phyloP scores from a whole-genome alignment of 768 basidiomycete genomes.

The Rhizopogon vulgaris region DNA sequence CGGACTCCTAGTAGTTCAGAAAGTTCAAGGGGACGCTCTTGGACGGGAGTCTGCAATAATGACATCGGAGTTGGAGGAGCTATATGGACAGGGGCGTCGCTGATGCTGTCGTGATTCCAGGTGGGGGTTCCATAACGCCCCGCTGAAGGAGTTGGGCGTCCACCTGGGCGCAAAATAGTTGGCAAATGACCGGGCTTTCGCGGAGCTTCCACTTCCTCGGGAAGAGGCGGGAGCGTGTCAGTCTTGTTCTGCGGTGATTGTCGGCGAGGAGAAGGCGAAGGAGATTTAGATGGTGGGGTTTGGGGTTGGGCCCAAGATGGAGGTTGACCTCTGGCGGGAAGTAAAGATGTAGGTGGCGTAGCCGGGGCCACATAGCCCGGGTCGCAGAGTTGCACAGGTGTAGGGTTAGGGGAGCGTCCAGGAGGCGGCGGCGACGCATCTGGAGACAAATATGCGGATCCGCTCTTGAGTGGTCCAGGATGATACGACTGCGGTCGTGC shows the following conservation, averaged over 20 bases:
- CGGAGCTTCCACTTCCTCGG: slow-evolving; percentile 19
- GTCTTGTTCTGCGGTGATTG: slow-evolving; percentile 14
- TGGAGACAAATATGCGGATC: neutral
- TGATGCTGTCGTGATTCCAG: slow-evolving; percentile 5
- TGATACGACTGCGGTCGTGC: slow-evolving; percentile 31
- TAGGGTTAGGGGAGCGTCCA: neutral
- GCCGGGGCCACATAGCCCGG: slow-evolving; percentile 3
- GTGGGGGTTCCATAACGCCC: slow-evolving; percentile 7
- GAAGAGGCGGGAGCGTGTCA: slow-evolving; percentile 36
- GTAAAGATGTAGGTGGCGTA: slow-evolving; percentile 17
- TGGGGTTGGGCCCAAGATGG: slow-evolving; percentile 7
- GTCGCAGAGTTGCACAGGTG: slow-evolving; percentile 1
- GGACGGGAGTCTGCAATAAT: slow-evolving; percentile 2
- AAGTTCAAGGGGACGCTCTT: too few species aligned
- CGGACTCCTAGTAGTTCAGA: too few species aligned
- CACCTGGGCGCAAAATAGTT: slow-evolving; percentile 37
- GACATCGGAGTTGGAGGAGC: slow-evolving; percentile 2
- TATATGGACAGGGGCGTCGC: slow-evolving; percentile 11
- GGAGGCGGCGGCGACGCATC: slow-evolving; percentile 8
- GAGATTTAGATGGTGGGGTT: neutral
- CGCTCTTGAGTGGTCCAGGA: slow-evolving; percentile 6
- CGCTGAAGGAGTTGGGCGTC: slow-evolving; percentile 13
- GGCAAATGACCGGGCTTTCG: slow-evolving; percentile 26
- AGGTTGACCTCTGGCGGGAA: slow-evolving; percentile 13
- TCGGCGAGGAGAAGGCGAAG: slow-evolving; percentile 2